These are phyloP conservation scores for Isochrysis galbana DNA, from an alignment of 78 protist species.

Conservation along the genomic window DNA sequence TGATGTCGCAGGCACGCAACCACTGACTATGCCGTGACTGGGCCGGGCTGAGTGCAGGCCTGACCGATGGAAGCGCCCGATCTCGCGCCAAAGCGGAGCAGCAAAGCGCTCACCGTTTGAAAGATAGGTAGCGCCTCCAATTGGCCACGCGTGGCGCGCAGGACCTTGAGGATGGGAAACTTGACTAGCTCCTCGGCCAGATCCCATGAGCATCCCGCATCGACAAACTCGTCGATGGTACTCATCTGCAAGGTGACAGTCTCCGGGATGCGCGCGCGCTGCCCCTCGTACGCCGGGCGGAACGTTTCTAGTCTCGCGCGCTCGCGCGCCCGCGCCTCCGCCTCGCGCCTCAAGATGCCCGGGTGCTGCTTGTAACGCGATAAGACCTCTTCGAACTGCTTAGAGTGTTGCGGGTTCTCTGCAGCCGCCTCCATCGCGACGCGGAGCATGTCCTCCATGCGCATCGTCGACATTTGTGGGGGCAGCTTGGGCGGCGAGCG, in stretches of 20 bases:
- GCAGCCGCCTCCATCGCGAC: slow-evolving; percentile 1
- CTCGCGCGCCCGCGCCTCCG: not conserved
- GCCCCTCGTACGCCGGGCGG: not conserved
- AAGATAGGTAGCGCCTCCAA: not conserved
- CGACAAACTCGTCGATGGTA: not conserved
- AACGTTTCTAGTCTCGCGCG: not conserved
- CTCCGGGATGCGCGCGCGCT: not conserved
- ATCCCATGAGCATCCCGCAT: not conserved
- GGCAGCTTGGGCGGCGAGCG: not conserved
- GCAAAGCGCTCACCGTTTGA: not conserved
- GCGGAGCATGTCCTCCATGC: not conserved
- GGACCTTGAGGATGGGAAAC: not conserved
- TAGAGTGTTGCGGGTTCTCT: not conserved
- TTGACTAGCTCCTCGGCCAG: not conserved
- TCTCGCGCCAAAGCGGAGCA: too few species aligned
- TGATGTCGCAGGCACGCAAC: too few species aligned
- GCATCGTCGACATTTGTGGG: not conserved
- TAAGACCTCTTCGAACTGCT: not conserved
- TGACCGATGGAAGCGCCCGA: too few species aligned
- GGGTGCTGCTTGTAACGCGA: not conserved
- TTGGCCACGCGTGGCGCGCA: not conserved
- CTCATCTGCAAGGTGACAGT: not conserved
- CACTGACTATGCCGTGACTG: too few species aligned
- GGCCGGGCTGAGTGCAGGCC: too few species aligned
- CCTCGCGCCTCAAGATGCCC: not conserved